Base-by-base conservation (phyloP, 2,329 filamentous ascomycete species). In the Rhytidhysteron rufulum region DNA sequence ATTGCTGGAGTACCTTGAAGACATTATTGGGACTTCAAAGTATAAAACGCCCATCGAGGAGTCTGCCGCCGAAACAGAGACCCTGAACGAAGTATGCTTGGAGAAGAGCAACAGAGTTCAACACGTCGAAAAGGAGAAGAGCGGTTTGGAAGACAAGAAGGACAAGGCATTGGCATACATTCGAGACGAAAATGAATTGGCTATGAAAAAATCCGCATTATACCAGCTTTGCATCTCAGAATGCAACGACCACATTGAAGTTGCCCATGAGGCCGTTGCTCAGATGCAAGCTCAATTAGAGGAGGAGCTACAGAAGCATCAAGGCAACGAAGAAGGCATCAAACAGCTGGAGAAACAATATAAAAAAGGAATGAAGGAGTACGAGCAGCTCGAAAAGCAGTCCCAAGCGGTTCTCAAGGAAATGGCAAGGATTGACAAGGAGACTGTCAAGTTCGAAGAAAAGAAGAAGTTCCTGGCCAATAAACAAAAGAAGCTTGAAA, bases 31-130 rank as follows among this genome's bases (percentile, higher is more conserved):
- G 47, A 98, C 93, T 0, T 97, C 93, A 5, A 96, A 95, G 63
- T 98, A 98, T 72, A 98, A 98, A 70, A 80, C 86, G 0, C 91
- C 93, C 0, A 98, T 98, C 48, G 93, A 98, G 54, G 93, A 98
- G 68, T 84, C 90, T 1, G 91, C 89, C 0, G 71, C 84, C 1
- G 88, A 97, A 65, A 88, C 95, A 0, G 93, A 98, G 66, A 83
- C 82, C 1, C 77, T 97, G 40, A 98, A 98, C 60, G 93, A 98
- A 55, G 80, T 95, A 2, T 98, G 93, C 60, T 76, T 88, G 55
- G 93, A 98, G 66, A 98, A 98, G 73, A 95, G 86, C 53, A 86
- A 83, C 25, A 86, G 94, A 47, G 93, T 98, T 1, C 89, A 97
- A 67, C 91, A 96, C 57, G 93, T 98, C 1, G 93, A 98, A 65